Evolutionary conservation across 2,329 filamentous ascomycete genomes (phyloP).

Genomic region (Phyllachora maydis): DNA sequence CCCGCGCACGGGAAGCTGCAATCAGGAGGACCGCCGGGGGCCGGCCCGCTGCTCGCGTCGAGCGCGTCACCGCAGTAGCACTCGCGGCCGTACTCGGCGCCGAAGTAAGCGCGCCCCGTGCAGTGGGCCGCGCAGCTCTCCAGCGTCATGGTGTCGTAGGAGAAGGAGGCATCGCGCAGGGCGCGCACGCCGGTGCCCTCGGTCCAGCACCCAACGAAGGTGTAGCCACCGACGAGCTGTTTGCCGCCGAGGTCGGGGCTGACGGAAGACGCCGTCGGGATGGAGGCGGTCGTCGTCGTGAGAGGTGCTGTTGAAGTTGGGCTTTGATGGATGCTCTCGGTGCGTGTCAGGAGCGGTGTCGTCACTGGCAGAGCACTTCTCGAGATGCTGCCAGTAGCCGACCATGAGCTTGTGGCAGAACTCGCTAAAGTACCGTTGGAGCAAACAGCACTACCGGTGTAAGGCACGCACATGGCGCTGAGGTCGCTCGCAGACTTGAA

Average conservation of each 20-base stretch:
- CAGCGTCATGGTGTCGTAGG: constrained; percentile 23
- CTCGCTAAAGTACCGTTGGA: constrained; percentile 3
- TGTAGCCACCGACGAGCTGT: constrained; percentile 19
- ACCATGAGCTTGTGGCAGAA: constrained; percentile 4
- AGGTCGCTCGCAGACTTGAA: constrained; percentile 26
- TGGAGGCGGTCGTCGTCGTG: constrained; percentile 4
- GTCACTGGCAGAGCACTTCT: too few species aligned
- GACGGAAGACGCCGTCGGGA: constrained; percentile 10
- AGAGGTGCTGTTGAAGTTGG: neutral
- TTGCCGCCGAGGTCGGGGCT: constrained; percentile 14
- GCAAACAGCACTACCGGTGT: constrained; percentile 14
- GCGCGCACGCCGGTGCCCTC: constrained; percentile 20
- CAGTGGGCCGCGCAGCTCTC: constrained; percentile 23
- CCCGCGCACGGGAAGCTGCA: constrained; percentile 15
- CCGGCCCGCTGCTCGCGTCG: constrained; percentile 8
- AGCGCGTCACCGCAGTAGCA: constrained; percentile 27
- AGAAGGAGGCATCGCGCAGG: constrained; percentile 15
- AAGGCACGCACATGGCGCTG: constrained; percentile 19
- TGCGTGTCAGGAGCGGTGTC: too few species aligned
- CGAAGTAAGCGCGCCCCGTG: constrained; percentile 22
- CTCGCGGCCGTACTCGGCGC: constrained; percentile 26
- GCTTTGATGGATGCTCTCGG: too few species aligned
- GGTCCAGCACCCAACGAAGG: constrained; percentile 22
- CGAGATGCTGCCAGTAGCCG: neutral
- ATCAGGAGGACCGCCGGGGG: constrained; percentile 10